A percentile compares a stretch with the other conserved stretches of the same genome.
phyloP scores from a whole-genome alignment of 148 eudicot genomes.

The Chenopodium quinoa region DNA sequence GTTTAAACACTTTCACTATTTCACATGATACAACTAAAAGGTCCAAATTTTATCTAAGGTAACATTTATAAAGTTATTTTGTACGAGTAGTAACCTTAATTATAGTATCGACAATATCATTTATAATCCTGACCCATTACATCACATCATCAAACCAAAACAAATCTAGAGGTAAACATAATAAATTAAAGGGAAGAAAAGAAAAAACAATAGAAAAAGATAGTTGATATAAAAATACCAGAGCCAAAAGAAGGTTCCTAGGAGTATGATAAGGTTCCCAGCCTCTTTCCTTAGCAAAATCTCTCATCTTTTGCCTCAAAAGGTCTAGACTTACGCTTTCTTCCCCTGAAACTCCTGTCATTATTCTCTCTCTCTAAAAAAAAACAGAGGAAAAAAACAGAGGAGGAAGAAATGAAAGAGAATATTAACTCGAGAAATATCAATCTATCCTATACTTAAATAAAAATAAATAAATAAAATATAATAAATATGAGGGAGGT shows the following conservation, averaged over 20 bases:
- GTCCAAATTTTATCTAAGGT: no score
- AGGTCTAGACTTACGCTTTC: constrained; percentile 51
- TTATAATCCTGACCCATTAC: no score
- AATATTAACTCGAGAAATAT: no score
- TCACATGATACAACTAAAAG: no score
- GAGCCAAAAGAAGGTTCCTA: constrained; percentile 76
- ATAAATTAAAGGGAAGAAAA: neutral
- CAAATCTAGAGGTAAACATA: neutral
- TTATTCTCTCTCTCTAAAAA: constrained; percentile 15
- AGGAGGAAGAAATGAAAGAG: neutral
- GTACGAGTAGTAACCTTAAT: no score
- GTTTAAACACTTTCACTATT: no score
- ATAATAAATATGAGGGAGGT: neutral
- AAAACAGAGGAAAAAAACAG: constrained; percentile 2
- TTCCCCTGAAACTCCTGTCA: constrained; percentile 36
- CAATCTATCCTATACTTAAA: neutral
- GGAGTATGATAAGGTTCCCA: constrained; percentile 80
- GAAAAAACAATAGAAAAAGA: neutral
- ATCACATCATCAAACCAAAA: no score
- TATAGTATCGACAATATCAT: no score
- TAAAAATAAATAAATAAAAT: neutral
- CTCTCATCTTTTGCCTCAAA: constrained; percentile 56
- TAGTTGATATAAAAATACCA: constrained; percentile 36
- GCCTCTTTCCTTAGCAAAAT: constrained; percentile 64
- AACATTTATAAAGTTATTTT: no score